Evolutionary conservation across 306 rosid genomes (phyloP).

Genomic region (Cucumis cinereus): DNA sequence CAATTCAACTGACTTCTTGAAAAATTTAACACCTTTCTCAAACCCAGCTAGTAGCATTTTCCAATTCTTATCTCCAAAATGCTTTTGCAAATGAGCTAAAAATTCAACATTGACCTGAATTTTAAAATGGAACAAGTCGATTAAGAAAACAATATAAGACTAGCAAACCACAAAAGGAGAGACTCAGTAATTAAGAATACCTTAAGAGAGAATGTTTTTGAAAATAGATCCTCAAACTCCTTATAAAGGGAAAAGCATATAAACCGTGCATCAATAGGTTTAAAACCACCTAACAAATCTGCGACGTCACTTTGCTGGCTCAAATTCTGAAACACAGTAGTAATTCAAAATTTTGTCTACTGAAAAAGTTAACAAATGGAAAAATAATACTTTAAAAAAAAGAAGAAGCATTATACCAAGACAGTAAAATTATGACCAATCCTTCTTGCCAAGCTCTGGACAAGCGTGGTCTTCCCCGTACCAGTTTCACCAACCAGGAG

Average conservation of each 20-base stretch:
- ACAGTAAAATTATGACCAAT: constrained; percentile 84
- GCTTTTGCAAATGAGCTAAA: constrained; percentile 18
- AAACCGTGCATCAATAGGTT: constrained; percentile 57
- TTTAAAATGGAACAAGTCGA: constrained; percentile 9
- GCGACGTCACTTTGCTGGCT: constrained; percentile 96
- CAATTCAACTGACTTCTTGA: constrained; percentile 22
- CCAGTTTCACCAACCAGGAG: constrained; percentile 99
- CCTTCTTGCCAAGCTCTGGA: constrained; percentile 77
- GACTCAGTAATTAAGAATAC: constrained; percentile 18
- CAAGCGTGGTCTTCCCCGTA: constrained; percentile 93
- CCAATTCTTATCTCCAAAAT: constrained; percentile 44
- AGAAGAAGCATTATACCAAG: constrained; percentile 40
- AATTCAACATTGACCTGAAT: constrained; percentile 34
- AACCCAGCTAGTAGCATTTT: constrained; percentile 30
- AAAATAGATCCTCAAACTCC: constrained; percentile 52
- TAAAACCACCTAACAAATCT: constrained; percentile 81
- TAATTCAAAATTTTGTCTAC: not conserved
- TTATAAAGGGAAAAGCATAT: constrained; percentile 37
- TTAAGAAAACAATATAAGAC: constrained; percentile 4
- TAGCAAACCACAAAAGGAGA: constrained; percentile 10
- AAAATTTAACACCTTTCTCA: constrained; percentile 22
- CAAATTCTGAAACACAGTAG: constrained; percentile 46
- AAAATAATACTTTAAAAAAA: not conserved
- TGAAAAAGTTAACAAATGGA: not conserved
- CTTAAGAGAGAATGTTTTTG: constrained; percentile 34